A percentile compares a stretch with the other conserved stretches of the same genome.
phyloP scores from a whole-genome alignment of 2,329 filamentous ascomycete genomes.

The Fusarium sambucinum region DNA sequence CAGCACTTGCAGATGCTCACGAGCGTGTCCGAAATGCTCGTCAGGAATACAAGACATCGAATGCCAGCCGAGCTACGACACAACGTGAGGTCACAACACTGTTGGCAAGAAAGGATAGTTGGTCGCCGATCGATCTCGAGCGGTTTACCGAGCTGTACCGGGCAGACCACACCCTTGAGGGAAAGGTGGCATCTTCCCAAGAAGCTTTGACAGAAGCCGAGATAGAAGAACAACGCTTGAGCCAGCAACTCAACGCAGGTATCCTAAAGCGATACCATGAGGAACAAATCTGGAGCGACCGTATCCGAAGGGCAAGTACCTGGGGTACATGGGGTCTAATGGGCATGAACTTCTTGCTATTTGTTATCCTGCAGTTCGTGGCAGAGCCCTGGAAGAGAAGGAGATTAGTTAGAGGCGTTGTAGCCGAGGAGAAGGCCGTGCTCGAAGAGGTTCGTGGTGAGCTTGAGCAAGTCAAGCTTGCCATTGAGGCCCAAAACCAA shows the following conservation, averaged over 20 bases:
- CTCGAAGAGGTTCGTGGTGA: conserved; percentile 63
- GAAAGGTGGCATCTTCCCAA: conserved; percentile 79
- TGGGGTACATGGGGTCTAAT: conserved; percentile 99
- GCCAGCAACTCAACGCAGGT: conserved; percentile 79
- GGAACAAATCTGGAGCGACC: conserved; percentile 99
- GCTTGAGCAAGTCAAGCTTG: conserved; percentile 53
- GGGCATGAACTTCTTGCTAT: conserved; percentile 93
- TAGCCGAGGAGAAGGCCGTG: conserved; percentile 77
- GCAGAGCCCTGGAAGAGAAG: conserved; percentile 92
- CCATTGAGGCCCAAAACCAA: conserved; percentile 46
- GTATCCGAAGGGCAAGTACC: conserved; percentile 94
- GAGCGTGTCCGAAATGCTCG: conserved; percentile 77
- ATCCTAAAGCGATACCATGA: conserved; percentile 96
- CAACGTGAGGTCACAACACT: conserved; percentile 96
- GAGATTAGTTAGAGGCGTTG: conserved; percentile 84
- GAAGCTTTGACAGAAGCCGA: conserved; percentile 81
- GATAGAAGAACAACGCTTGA: conserved; percentile 80
- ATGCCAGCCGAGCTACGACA: conserved; percentile 83
- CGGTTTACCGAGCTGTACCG: conserved; percentile 94
- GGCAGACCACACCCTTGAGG: conserved; percentile 92
- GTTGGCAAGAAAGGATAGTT: conserved; percentile 92
- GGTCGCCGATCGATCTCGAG: conserved; percentile 88
- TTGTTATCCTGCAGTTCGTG: conserved; percentile 86
- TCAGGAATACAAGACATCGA: conserved; percentile 82
- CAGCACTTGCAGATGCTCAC: conserved; percentile 69